Percentiles rank a stretch among this genome's conserved stretches.
phyloP scores from a whole-genome alignment of 495 filamentous ascomycete species.

The Parachaetomium inaequale region DNA sequence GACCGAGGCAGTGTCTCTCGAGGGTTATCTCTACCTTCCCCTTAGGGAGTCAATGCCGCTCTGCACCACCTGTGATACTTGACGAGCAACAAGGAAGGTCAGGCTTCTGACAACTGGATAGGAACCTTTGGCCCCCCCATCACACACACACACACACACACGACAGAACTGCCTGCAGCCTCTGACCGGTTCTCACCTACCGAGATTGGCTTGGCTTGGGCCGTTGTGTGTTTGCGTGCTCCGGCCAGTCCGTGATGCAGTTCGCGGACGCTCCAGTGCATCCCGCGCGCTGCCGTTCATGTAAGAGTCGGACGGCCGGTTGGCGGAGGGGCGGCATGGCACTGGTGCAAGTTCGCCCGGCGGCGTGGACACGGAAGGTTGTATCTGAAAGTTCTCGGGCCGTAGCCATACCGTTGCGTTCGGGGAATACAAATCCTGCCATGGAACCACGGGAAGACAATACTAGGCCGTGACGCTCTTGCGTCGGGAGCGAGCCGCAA shows the following conservation, averaged over 20 bases:
- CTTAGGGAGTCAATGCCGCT: neutral
- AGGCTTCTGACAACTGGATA: neutral
- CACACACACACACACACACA: neutral
- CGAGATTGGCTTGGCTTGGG: slow-evolving; percentile 7
- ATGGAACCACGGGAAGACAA: neutral
- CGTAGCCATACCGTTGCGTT: slow-evolving; percentile 5
- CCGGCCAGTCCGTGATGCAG: neutral
- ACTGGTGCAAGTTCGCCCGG: slow-evolving; percentile 5
- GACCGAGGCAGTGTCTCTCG: neutral
- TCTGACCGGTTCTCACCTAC: neutral
- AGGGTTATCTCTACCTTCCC: slow-evolving; percentile 8
- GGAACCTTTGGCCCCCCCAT: neutral
- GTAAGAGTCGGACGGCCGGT: neutral
- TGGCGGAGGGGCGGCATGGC: neutral
- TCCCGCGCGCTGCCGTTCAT: neutral
- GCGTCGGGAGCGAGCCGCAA: slow-evolving; percentile 13
- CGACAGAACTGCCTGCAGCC: neutral
- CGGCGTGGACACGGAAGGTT: slow-evolving; percentile 4
- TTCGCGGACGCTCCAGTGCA: neutral
- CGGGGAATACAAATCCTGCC: slow-evolving; percentile 6
- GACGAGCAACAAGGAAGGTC: slow-evolving; percentile 5
- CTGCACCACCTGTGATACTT: neutral
- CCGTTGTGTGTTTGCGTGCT: slow-evolving; percentile 10
- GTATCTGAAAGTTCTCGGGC: slow-evolving; percentile 10
- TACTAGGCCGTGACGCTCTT: neutral